Percentiles rank a stretch among this genome's conserved stretches.
Evolutionary conservation across 345 rosid genomes (phyloP).

Genomic region (Gynandropsis gynandra): DNA sequence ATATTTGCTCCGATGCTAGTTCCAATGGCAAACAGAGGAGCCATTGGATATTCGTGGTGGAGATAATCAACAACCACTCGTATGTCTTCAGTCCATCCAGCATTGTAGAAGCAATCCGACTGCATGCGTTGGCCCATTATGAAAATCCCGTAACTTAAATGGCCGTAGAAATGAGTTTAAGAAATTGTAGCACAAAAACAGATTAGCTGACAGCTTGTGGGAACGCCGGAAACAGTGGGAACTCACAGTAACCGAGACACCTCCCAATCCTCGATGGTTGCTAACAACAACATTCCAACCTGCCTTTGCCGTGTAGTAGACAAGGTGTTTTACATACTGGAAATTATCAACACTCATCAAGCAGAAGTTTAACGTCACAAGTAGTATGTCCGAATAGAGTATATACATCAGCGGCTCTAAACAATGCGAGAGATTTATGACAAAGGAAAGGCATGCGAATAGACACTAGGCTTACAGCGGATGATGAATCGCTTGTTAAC

Average conservation of each 20-base stretch:
- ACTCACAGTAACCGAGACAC: conserved; percentile 85
- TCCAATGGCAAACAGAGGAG: conserved; percentile 82
- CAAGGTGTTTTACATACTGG: conserved; percentile 81
- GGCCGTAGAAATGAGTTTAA: conserved; percentile 1
- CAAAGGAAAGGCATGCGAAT: too few species aligned
- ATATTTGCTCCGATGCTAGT: conserved; percentile 92
- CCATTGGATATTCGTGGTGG: conserved; percentile 55
- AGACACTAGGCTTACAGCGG: conserved; percentile 40
- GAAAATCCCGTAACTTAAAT: neutral
- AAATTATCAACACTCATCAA: conserved; percentile 12
- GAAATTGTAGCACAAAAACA: neutral
- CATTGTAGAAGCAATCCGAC: conserved; percentile 92
- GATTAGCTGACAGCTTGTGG: neutral
- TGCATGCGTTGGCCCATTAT: conserved; percentile 26
- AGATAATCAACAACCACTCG: conserved; percentile 50
- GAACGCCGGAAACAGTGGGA: neutral
- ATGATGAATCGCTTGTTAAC: conserved; percentile 59
- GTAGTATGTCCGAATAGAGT: neutral
- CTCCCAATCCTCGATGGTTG: conserved; percentile 91
- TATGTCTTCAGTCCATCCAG: conserved; percentile 86
- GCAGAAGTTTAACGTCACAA: neutral
- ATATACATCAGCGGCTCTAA: neutral
- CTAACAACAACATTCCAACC: conserved; percentile 86
- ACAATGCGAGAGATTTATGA: neutral
- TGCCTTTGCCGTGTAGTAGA: conserved; percentile 44